Conservation (phyloP, 768 basidiomycete species). For the Naganishia randhawae region DNA sequence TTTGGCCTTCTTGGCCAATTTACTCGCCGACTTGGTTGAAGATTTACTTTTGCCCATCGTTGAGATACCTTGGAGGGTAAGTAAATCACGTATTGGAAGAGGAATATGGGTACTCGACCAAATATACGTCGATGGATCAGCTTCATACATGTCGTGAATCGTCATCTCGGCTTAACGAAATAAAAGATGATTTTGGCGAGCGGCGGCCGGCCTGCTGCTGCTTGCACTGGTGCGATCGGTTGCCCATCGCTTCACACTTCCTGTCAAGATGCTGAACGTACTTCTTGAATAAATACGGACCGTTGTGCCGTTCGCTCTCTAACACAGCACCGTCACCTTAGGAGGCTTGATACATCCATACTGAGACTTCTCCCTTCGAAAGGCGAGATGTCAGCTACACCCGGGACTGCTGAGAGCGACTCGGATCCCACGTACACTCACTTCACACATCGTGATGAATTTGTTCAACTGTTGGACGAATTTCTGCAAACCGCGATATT, state of each 20-base stretch:
- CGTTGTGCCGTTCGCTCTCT: too few relatives aligned
- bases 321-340: too few relatives aligned
- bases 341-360: too few relatives aligned
- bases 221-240: slow-evolving; percentile 1
- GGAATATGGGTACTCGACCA: too few relatives aligned
- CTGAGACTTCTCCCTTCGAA: neutral
- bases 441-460: slow-evolving; percentile 56
- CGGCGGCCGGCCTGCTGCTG: neutral
- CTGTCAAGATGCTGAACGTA: too few relatives aligned
- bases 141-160: neutral
- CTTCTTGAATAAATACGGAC: too few relatives aligned
- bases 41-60: slow-evolving; percentile 10
- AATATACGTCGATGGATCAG: too few relatives aligned
- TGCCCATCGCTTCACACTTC: neutral
- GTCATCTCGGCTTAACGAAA: slow-evolving; percentile 1
- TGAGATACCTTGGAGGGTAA: too few relatives aligned
- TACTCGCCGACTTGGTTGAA: slow-evolving; percentile 14
- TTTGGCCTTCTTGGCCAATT: slow-evolving; percentile 14
- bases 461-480: slow-evolving; percentile 56
- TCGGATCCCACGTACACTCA: slow-evolving; percentile 47
- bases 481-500: slow-evolving; percentile 57
- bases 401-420: slow-evolving; percentile 18
- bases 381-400: neutral
- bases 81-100: too few relatives aligned
- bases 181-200: neutral